A percentile compares a stretch with the other conserved stretches of the same genome.
Evolutionary conservation across 2,329 filamentous ascomycete genomes (phyloP).

Genomic region (Monascus ruber): DNA sequence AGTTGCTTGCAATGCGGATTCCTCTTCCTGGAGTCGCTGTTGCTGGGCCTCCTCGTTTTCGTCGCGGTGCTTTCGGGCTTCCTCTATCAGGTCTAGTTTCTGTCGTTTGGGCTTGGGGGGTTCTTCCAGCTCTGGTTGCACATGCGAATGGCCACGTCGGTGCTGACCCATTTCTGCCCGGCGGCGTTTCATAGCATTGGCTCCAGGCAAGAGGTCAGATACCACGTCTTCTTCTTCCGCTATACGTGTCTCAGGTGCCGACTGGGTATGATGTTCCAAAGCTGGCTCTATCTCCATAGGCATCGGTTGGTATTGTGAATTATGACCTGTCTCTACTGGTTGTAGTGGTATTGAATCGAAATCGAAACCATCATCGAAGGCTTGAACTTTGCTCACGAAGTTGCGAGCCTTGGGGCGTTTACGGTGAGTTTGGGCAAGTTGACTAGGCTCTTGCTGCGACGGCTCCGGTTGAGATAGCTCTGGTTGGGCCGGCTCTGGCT

Average conservation of each 20-base stretch:
- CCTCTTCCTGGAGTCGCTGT: constrained; percentile 52
- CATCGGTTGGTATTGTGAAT: constrained; percentile 3
- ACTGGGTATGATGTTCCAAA: constrained; percentile 16
- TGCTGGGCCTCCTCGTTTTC: constrained; percentile 43
- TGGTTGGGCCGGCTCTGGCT: not conserved
- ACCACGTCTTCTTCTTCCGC: constrained; percentile 46
- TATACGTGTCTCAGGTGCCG: constrained; percentile 14
- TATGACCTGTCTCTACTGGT: constrained; percentile 16
- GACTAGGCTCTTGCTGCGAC: constrained; percentile 7
- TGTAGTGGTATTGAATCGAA: constrained; percentile 30
- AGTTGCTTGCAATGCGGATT: constrained; percentile 47
- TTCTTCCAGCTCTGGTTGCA: constrained; percentile 15
- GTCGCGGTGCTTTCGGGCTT: constrained; percentile 44
- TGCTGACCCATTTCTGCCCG: constrained; percentile 51
- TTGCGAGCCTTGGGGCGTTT: constrained; percentile 17
- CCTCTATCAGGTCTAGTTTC: constrained; percentile 58
- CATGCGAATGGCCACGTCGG: constrained; percentile 20
- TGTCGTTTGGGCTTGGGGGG: constrained; percentile 40
- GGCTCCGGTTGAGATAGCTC: not conserved
- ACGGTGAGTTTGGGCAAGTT: constrained; percentile 4
- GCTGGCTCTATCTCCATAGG: constrained; percentile 14
- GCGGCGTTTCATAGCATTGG: constrained; percentile 67
- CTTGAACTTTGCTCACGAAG: constrained; percentile 50
- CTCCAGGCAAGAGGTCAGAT: constrained; percentile 63
- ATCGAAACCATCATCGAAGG: constrained; percentile 55